phyloP scores from a whole-genome alignment of 2,329 filamentous ascomycete genomes.

The Paecilomyces niveus region DNA sequence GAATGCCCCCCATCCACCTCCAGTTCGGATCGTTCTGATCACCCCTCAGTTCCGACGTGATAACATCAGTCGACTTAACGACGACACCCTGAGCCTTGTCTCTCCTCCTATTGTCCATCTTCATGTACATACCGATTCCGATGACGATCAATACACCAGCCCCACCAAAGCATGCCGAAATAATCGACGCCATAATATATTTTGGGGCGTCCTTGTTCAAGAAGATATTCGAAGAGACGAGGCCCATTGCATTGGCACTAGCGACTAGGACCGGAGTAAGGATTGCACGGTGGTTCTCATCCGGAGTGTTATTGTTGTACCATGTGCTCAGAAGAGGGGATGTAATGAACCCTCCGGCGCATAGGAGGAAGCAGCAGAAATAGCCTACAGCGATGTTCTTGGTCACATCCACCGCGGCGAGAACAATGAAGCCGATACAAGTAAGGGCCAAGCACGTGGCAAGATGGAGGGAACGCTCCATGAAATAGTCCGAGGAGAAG shows the following conservation, averaged over 20 bases:
- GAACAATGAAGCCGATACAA: constrained; percentile 67
- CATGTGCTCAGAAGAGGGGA: constrained; percentile 36
- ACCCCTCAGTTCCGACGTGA: no score
- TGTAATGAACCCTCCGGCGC: no score
- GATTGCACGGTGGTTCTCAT: constrained; percentile 61
- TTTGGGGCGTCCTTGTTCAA: constrained; percentile 52
- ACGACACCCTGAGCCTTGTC: no score
- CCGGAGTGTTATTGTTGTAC: constrained; percentile 72
- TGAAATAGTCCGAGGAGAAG: constrained; percentile 57
- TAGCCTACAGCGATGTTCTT: no score
- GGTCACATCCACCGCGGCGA: constrained; percentile 56
- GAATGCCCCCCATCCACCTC: no score
- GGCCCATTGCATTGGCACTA: constrained; percentile 64
- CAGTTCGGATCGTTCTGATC: no score
- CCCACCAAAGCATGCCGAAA: constrained; percentile 13
- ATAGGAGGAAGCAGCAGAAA: no score
- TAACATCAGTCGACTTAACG: no score
- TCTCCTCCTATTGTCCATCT: no score
- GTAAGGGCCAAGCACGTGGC: constrained; percentile 63
- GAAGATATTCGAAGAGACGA: constrained; percentile 61
- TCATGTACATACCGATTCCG: no score
- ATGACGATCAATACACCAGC: no score
- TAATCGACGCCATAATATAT: constrained; percentile 56
- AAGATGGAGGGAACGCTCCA: constrained; percentile 60
- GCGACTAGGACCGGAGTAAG: constrained; percentile 63